Evolutionary conservation across 306 rosid genomes (phyloP).

Genomic region (Ziziphus jujuba): DNA sequence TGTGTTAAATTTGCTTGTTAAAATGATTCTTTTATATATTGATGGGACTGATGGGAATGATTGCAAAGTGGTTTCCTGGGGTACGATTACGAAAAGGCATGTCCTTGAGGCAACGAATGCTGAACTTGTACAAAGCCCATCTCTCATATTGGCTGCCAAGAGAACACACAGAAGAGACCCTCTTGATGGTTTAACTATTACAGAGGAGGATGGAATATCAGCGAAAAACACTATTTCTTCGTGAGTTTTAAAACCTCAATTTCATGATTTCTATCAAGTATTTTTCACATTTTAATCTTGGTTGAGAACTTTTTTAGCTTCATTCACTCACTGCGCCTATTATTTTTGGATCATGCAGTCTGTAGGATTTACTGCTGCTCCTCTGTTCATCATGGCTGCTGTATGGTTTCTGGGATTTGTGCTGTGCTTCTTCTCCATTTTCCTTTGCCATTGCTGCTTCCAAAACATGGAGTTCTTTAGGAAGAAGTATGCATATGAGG

Average conservation of each 20-base stretch:
- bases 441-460: slow-evolving; percentile 34
- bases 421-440: slow-evolving; percentile 32
- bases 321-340: no score
- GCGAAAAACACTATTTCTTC: slow-evolving; percentile 58
- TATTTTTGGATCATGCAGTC: slow-evolving; percentile 45
- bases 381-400: slow-evolving; percentile 53
- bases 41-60: no score
- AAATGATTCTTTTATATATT: not conserved
- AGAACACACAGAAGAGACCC: slow-evolving; percentile 70
- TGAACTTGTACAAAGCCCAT: slow-evolving; percentile 6
- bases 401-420: slow-evolving; percentile 58
- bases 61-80: no score
- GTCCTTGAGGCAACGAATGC: slow-evolving; percentile 28
- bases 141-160: slow-evolving; percentile 52
- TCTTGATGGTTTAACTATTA: slow-evolving; percentile 43
- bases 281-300: not conserved
- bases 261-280: not conserved
- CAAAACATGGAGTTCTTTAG: no score
- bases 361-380: slow-evolving; percentile 58
- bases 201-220: slow-evolving; percentile 72
- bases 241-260: slow-evolving; percentile 34
- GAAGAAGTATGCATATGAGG: no score
- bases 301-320: not conserved
- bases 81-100: slow-evolving; percentile 2
- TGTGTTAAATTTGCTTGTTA: not conserved